Evolutionary conservation across 441 rosid genomes (phyloP), one percentile per base, ranked within the genome.

Genomic region (Eutrema salsugineum): DNA sequence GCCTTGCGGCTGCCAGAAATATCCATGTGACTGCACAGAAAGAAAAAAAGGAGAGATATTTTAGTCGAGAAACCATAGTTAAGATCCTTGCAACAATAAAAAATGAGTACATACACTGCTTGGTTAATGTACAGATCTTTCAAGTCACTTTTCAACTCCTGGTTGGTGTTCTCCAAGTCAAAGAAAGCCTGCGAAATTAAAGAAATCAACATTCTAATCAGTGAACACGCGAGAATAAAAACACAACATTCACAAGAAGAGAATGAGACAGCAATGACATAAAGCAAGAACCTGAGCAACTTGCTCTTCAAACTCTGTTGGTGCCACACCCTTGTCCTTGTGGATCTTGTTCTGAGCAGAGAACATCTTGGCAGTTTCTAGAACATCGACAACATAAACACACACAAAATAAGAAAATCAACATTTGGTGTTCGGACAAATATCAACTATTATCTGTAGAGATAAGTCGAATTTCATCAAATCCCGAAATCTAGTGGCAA

Each of bases 81-180:
- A 38, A 19, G 1, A 40, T 30, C 12, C 2, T 50, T 17, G 14
- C 22, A 60, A 4, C 6, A 8, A 27, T 46, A 4, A 9, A 14
- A 40, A 73, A 8, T 1, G 30, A 50, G 16, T 9, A 11, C 90
- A 36, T 85, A 90, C 96, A 68, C 72, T 40, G 94, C 92, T 24
- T 83, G 80, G 77, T 87, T 87, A 27, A 89, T 91, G 84, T 56
- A 90, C 16, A 90, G 87, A 78, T 90, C 97, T 65, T 90, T 88
- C 72, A 90, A 68, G 43, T 90, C 94, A 60, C 89, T 84, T 77
- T 88, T 90, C 71, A 90, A 72, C 64, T 90, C 97, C 54, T 83
- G 86, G 78, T 81, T 91, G 66, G 89, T 84, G 66, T 87, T 91
- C 83, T 91, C 94, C 78, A 91, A 75, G 46, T 91, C 97, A 59